Conservation (phyloP, 2,329 filamentous ascomycete genomes). For the Elsinoe perseae region DNA sequence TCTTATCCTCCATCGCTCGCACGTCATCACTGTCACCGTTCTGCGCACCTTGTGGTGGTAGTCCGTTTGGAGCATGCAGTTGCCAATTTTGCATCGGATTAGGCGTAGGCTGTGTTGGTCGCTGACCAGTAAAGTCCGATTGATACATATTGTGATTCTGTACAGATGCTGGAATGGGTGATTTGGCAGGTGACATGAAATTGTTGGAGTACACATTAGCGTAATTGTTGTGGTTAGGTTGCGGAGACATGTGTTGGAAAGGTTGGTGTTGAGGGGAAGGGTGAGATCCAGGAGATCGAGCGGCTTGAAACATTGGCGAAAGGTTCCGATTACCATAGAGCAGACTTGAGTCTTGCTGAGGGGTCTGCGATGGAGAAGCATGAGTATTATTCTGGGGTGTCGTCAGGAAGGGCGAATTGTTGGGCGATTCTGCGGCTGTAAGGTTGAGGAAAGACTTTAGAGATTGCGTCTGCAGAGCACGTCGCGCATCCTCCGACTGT, state of each 20-base stretch:
- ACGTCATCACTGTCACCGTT: constrained; percentile 22
- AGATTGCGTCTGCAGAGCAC: constrained; percentile 39
- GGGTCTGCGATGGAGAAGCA: constrained; percentile 24
- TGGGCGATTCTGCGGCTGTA: constrained; percentile 2
- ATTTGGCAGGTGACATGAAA: constrained; percentile 14
- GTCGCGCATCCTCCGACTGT: constrained; percentile 43
- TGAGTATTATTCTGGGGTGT: constrained; percentile 18
- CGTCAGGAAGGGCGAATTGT: constrained; percentile 12
- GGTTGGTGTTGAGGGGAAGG: constrained; percentile 21
- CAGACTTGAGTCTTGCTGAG: constrained; percentile 24
- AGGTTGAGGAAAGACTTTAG: constrained; percentile 38
- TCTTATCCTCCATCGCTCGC: constrained; percentile 33
- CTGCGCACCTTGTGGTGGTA: constrained; percentile 2
- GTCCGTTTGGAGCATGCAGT: constrained; percentile 10
- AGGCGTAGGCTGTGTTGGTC: constrained; percentile 10
- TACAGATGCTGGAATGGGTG: constrained; percentile 5
- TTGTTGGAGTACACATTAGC: constrained; percentile 19
- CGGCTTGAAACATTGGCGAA: constrained; percentile 43
- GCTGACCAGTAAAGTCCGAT: neutral
- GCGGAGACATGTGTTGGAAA: constrained; percentile 14
- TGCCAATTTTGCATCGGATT: neutral
- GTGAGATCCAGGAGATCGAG: constrained; percentile 31
- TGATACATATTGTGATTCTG: constrained; percentile 6
- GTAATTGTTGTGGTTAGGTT: constrained; percentile 17
- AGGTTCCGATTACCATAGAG: constrained; percentile 43